phyloP scores from a whole-genome alignment of 1,284 basidiomycete genomes.

The Cryptococcus deneoformans region DNA sequence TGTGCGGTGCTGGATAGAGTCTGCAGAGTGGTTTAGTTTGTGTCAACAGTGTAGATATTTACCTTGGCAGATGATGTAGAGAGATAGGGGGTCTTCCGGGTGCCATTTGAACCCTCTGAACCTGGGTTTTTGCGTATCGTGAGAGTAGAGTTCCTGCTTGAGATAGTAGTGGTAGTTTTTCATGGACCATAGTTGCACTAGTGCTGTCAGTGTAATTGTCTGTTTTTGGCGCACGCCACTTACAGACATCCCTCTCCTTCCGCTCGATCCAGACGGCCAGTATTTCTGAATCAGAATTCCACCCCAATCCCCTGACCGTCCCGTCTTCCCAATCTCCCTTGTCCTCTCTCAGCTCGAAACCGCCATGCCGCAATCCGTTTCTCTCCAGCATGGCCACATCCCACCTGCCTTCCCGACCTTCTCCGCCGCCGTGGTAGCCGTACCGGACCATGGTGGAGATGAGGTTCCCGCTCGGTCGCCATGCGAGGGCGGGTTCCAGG shows the following conservation, averaged over 20 bases:
- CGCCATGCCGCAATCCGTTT: conserved; percentile 89
- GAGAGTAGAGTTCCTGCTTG: conserved; percentile 74
- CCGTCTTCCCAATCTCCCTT: conserved; percentile 42
- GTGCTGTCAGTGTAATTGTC: background rate
- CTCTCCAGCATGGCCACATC: conserved; percentile 94
- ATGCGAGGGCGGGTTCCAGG: conserved; percentile 74
- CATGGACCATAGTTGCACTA: conserved; percentile 92
- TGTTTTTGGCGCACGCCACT: conserved; percentile 27
- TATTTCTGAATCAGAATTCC: conserved; percentile 87
- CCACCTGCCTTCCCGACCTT: conserved; percentile 61
- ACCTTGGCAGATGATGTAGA: conserved; percentile 70
- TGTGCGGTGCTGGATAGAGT: conserved; percentile 58
- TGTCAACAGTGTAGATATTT: background rate
- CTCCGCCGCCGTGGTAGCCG: conserved; percentile 64
- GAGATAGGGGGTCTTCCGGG: conserved; percentile 68
- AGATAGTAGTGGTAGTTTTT: conserved; percentile 98
- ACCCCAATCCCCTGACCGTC: conserved; percentile 69
- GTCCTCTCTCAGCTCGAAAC: conserved; percentile 69
- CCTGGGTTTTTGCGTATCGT: conserved; percentile 47
- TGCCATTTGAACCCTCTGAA: conserved; percentile 81
- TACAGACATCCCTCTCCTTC: conserved; percentile 64
- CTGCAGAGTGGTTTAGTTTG: conserved; percentile 43
- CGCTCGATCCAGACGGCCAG: conserved; percentile 80
- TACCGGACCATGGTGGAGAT: conserved; percentile 82
- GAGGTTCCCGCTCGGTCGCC: conserved; percentile 85